phyloP scores from a whole-genome alignment of 2,329 filamentous ascomycete genomes.

The Venturia effusa region DNA sequence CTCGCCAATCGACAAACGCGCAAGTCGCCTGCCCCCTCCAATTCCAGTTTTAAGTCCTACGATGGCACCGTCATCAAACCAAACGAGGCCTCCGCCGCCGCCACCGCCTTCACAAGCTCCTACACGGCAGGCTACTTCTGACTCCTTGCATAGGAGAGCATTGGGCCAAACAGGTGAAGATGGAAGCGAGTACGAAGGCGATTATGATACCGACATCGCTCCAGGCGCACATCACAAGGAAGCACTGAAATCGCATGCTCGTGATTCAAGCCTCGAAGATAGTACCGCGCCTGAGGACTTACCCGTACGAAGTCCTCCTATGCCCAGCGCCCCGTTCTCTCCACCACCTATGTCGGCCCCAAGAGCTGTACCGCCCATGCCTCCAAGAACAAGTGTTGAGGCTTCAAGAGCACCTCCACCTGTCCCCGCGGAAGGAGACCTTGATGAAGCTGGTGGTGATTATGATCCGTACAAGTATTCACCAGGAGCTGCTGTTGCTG shows the following conservation, averaged over 20 bases:
- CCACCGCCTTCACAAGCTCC: constrained; percentile 32
- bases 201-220: constrained; percentile 95
- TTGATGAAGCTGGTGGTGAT: constrained; percentile 42
- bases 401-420: constrained; percentile 59
- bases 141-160: constrained; percentile 18
- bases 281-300: constrained; percentile 45
- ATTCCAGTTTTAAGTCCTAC: constrained; percentile 19
- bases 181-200: constrained; percentile 88
- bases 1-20: constrained; percentile 29
- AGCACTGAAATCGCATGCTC: constrained; percentile 70
- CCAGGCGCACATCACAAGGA: constrained; percentile 92
- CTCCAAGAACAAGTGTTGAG: constrained; percentile 54
- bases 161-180: constrained; percentile 59
- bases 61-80: constrained; percentile 14
- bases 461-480: constrained; percentile 56
- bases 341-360: constrained; percentile 14
- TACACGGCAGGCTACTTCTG: constrained; percentile 24
- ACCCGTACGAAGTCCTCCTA: constrained; percentile 34
- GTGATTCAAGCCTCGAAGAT: constrained; percentile 65
- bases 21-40: constrained; percentile 23
- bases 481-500: constrained; percentile 10
- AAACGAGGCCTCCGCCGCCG: constrained; percentile 34
- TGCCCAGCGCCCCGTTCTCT: constrained; percentile 25
- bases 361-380: constrained; percentile 42
- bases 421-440: constrained; percentile 29